Percentiles rank a stretch among this genome's conserved stretches.
Evolutionary conservation across 179 eudicot species (phyloP).

Genomic region (Nepenthes alata): DNA sequence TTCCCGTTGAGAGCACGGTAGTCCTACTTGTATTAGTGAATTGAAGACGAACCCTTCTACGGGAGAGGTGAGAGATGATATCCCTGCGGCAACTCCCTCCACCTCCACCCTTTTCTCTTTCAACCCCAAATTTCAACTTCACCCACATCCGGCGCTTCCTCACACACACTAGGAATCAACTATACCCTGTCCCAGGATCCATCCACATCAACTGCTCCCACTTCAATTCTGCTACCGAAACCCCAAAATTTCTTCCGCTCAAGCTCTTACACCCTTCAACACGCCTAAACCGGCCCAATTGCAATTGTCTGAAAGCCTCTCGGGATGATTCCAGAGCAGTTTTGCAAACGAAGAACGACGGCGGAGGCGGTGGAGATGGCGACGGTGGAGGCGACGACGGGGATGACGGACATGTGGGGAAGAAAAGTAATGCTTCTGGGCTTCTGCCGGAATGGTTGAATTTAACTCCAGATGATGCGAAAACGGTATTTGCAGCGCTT

Average conservation of each 20-base stretch:
- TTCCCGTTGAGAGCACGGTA: no score
- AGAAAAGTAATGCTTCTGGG: slow-evolving; percentile 18
- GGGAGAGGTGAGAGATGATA: slow-evolving; percentile 22
- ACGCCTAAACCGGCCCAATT: slow-evolving; percentile 22
- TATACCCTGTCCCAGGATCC: slow-evolving; percentile 19
- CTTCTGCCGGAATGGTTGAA: slow-evolving; percentile 77
- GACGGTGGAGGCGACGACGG: slow-evolving; percentile 45
- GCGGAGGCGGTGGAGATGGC: slow-evolving; percentile 32
- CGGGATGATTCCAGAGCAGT: slow-evolving; percentile 27
- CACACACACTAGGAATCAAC: slow-evolving; percentile 1
- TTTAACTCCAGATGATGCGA: slow-evolving; percentile 72
- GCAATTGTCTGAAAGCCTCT: slow-evolving; percentile 35
- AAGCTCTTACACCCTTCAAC: slow-evolving; percentile 12
- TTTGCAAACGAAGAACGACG: slow-evolving; percentile 19
- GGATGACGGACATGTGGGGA: slow-evolving; percentile 25
- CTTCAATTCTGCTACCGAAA: slow-evolving; percentile 24
- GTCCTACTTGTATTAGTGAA: no score
- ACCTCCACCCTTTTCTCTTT: slow-evolving; percentile 24
- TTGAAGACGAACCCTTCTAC: no score
- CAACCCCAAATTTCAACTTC: slow-evolving; percentile 18
- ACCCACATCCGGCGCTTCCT: slow-evolving; percentile 18
- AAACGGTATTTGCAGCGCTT: slow-evolving; percentile 66
- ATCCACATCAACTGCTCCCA: slow-evolving; percentile 23
- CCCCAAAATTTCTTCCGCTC: slow-evolving; percentile 15
- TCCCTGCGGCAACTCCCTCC: slow-evolving; percentile 18